Evolutionary conservation across 2,329 filamentous ascomycete genomes (phyloP).

Genomic region (Pseudocercospora macadamiae): DNA sequence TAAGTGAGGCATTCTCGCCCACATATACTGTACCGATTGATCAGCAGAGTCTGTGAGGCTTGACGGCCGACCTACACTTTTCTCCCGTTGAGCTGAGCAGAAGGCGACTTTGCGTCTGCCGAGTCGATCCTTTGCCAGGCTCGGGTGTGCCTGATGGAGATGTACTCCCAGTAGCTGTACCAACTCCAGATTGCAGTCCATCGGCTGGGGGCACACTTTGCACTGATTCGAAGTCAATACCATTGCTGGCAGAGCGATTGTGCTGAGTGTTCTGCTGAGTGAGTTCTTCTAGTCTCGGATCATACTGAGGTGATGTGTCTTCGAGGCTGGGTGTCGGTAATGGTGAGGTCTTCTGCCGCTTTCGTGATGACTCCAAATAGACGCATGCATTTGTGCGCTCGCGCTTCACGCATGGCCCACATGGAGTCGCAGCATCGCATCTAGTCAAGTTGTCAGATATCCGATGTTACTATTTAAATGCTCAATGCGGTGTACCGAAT

Average conservation of each 20-base stretch:
- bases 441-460: neutral
- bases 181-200: constrained; percentile 6
- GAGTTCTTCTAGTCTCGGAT: constrained; percentile 7
- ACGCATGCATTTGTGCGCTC: constrained; percentile 25
- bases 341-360: constrained; percentile 27
- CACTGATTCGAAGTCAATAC: constrained; percentile 1
- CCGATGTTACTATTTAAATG: neutral
- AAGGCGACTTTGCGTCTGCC: constrained; percentile 44
- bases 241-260: neutral
- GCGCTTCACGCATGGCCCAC: constrained; percentile 26
- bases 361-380: constrained; percentile 26
- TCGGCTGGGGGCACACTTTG: constrained; percentile 5
- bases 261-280: neutral
- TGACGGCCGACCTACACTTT: constrained; percentile 43
- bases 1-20: constrained; percentile 57
- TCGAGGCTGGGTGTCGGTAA: constrained; percentile 26
- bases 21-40: constrained; percentile 50
- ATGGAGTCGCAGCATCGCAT: constrained; percentile 26
- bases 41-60: neutral
- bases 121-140: constrained; percentile 19
- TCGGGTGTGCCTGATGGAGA: constrained; percentile 23
- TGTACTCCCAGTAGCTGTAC: constrained; percentile 14
- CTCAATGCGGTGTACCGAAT: constrained; percentile 16
- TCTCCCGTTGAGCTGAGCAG: constrained; percentile 58
- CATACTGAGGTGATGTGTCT: constrained; percentile 23